Base-by-base conservation (phyloP, 2,329 filamentous ascomycete genomes). In the Paracorniculantispora psalliotae region DNA sequence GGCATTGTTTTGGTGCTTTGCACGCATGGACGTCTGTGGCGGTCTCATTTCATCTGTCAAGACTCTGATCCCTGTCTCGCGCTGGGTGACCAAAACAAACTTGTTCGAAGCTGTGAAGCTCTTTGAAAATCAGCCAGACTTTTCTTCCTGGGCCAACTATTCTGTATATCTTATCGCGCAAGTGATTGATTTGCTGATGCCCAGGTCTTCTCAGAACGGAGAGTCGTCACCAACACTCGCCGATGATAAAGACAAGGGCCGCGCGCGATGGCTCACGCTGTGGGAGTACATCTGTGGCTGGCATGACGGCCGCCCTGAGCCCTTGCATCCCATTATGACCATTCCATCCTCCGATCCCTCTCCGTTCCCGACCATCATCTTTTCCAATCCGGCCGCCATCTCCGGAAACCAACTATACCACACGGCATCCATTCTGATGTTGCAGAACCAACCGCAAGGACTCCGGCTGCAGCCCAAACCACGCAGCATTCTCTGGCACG, bases 331-430 rank as follows among this genome's bases (percentile, higher is more conserved):
- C 21, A 67, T 75, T 43, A 65, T 74, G 61, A 70, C 66, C 15
- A 71, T 73, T 7, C 61, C 72, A 0, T 67, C 71, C 0, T 47
- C 52, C 15, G 78, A 81, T 47, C 76, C 76, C 62, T 78, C 80
- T 17, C 69, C 69, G 62, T 82, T 81, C 59, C 78, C 78, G 0
- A 75, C 77, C 2, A 75, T 83, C 2, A 71, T 82, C 2, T 83
- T 79, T 62, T 71, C 76, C 19, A 79, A 79, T 47, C 77, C 77
- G 61, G 76, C 79, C 2, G 80, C 79, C 23, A 81, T 82, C 28
- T 81, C 79, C 0, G 77, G 78, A 0, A 83, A 81, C 59, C 81
- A 83, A 57, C 70, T 82, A 0, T 80, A 82, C 51, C 81, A 83
- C 63, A 81, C 81, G 0, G 74, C 79, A 0, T 79, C 77, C 30